These are phyloP conservation scores for Cryptosporidium tyzzeri DNA, from an alignment of 169 alveolate genomes.

Conservation along the genomic window DNA sequence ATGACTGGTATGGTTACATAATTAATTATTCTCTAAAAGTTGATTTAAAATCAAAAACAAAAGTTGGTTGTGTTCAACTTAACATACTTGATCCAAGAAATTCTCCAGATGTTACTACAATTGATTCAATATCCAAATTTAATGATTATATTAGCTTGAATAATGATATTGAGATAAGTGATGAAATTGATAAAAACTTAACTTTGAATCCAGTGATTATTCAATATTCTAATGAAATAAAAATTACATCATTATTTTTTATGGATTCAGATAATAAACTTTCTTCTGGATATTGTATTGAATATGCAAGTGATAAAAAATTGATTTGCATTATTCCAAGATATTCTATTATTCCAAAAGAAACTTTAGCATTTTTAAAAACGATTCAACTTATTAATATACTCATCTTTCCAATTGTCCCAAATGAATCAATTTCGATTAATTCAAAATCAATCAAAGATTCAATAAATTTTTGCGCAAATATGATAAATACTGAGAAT, in stretches of 20 bases:
- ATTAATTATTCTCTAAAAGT: slow-evolving; percentile 28
- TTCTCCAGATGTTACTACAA: background rate
- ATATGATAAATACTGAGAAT: slow-evolving; percentile 1
- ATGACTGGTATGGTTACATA: slow-evolving; percentile 54
- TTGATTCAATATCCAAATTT: slow-evolving; percentile 18
- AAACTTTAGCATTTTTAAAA: slow-evolving; percentile 33
- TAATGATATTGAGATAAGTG: background rate
- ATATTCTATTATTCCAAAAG: slow-evolving; percentile 32
- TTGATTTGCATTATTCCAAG: slow-evolving; percentile 40
- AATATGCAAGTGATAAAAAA: background rate
- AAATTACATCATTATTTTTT: slow-evolving; percentile 33
- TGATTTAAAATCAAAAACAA: slow-evolving; percentile 38
- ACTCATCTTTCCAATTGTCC: slow-evolving; percentile 34
- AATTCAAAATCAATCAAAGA: background rate
- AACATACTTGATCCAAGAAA: slow-evolving; percentile 49
- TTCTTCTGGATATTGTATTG: slow-evolving; percentile 40
- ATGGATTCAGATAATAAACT: slow-evolving; percentile 13
- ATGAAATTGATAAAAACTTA: background rate
- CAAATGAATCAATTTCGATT: background rate
- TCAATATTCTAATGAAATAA: slow-evolving; percentile 8
- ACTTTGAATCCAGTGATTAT: slow-evolving; percentile 17
- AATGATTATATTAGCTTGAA: background rate
- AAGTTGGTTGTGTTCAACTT: slow-evolving; percentile 52
- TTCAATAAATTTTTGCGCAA: slow-evolving; percentile 32
- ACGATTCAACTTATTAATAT: background rate